Conservation (phyloP, 2,329 filamentous ascomycete genomes). For the Dactylonectria macrodidyma region DNA sequence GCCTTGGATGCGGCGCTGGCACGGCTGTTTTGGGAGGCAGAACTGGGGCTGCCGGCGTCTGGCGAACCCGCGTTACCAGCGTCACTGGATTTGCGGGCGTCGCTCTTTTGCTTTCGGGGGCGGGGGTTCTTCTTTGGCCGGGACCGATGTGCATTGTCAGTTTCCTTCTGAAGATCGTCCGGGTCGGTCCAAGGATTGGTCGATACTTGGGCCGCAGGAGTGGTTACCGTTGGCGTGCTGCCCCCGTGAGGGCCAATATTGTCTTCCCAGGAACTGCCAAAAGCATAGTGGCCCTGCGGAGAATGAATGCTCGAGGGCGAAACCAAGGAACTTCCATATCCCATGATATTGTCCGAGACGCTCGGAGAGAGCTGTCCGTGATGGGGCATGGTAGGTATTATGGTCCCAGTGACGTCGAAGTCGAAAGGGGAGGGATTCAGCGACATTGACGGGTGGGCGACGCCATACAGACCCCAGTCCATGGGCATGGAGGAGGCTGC, state of each 20-base stretch:
- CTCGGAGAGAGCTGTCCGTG: slow-evolving; percentile 39
- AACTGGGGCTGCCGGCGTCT: slow-evolving; percentile 44
- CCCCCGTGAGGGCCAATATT: slow-evolving; percentile 41
- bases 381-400: slow-evolving; percentile 37
- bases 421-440: slow-evolving; percentile 42
- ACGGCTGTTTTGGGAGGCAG: slow-evolving; percentile 43
- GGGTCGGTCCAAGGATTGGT: slow-evolving; percentile 46
- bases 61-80: slow-evolving; percentile 30
- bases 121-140: slow-evolving; percentile 40
- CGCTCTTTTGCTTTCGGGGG: slow-evolving; percentile 36
- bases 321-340: slow-evolving; percentile 41
- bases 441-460: slow-evolving; percentile 31
- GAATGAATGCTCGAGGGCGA: slow-evolving; percentile 46
- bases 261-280: slow-evolving; percentile 43
- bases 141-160: slow-evolving; percentile 23
- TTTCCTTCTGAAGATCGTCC: slow-evolving; percentile 35
- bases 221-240: slow-evolving; percentile 45
- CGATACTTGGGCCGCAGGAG: slow-evolving; percentile 38
- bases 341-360: slow-evolving; percentile 34
- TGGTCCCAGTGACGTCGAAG: slow-evolving; percentile 42
- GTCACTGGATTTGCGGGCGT: slow-evolving; percentile 39
- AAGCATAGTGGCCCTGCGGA: slow-evolving; percentile 35
- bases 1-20: slow-evolving; percentile 44
- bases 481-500: slow-evolving; percentile 36
- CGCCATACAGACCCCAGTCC: slow-evolving; percentile 44